Conservation (phyloP, 495 filamentous ascomycete species). For the Astrothelium macrocarpum region DNA sequence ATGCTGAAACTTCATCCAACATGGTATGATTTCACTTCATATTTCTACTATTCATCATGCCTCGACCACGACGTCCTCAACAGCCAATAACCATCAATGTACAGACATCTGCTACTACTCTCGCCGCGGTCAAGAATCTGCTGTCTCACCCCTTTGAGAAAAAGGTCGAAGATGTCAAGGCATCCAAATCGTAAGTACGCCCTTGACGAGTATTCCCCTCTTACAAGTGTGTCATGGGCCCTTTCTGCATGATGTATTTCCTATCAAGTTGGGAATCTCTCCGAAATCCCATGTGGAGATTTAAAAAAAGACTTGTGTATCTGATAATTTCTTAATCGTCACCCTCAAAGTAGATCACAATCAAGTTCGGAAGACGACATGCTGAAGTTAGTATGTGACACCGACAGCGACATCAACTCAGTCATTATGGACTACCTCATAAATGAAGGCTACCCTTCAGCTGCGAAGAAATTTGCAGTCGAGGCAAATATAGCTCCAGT, state of each 20-base stretch:
- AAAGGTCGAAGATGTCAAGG: slow-evolving; percentile 75
- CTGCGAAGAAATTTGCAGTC: slow-evolving; percentile 83
- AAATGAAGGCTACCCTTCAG: slow-evolving; percentile 87
- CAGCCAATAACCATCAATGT: slow-evolving; percentile 12
- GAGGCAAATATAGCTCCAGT: slow-evolving; percentile 80
- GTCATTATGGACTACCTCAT: slow-evolving; percentile 96
- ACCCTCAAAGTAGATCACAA: not conserved
- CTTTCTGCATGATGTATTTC: slow-evolving; percentile 62
- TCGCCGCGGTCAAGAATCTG: slow-evolving; percentile 57
- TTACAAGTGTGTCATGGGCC: too few species aligned
- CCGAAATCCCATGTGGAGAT: slow-evolving; percentile 88
- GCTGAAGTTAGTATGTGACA: slow-evolving; percentile 28
- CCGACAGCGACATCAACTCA: slow-evolving; percentile 78
- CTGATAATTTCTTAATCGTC: slow-evolving; percentile 38
- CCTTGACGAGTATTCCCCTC: too few species aligned
- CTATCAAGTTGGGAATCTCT: slow-evolving; percentile 99
- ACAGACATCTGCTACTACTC: slow-evolving; percentile 36
- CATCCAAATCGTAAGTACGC: slow-evolving; percentile 74
- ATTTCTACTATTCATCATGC: not conserved
- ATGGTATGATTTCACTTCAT: not conserved
- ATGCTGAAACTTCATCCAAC: not conserved
- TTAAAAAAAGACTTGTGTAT: slow-evolving; percentile 62
- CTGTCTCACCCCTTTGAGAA: slow-evolving; percentile 66
- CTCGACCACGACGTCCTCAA: slow-evolving; percentile 20
- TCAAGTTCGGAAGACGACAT: not conserved